Conservation (phyloP, 208 protist genomes). For the Leishmania arabica region DNA sequence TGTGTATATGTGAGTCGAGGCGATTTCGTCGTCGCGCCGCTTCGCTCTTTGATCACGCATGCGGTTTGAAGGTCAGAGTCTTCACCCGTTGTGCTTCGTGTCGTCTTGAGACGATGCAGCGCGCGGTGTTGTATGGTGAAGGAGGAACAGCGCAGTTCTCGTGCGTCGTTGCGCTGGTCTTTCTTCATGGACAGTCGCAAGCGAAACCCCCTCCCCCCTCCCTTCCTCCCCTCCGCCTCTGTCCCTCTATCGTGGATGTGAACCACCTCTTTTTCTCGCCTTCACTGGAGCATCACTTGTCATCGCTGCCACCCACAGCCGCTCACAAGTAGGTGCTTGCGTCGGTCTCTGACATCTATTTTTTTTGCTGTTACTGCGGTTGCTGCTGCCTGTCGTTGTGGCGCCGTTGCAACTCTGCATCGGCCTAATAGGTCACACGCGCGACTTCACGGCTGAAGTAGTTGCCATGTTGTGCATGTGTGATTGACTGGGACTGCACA, state of each 20-base stretch:
- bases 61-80: too few relatives aligned
- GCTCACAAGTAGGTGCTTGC: background rate
- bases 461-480: background rate
- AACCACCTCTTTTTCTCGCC: background rate
- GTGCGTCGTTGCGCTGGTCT: background rate
- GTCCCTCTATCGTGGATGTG: background rate
- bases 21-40: too few relatives aligned
- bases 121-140: too few relatives aligned
- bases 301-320: background rate
- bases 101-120: too few relatives aligned
- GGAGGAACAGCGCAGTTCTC: background rate
- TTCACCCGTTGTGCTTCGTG: too few relatives aligned
- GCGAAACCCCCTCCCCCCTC: background rate
- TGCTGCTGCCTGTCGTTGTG: background rate
- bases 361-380: background rate
- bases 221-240: constrained; percentile 9
- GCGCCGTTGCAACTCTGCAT: background rate
- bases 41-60: too few relatives aligned
- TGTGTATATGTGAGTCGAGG: background rate
- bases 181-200: background rate
- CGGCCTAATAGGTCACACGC: background rate
- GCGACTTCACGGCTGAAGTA: background rate
- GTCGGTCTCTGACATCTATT: background rate
- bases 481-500: background rate
- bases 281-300: background rate